A percentile compares a stretch with the other conserved stretches of the same genome.
These are phyloP conservation scores for Naganishia friedmannii DNA, from an alignment of 768 basidiomycete species.

Conservation along the genomic window DNA sequence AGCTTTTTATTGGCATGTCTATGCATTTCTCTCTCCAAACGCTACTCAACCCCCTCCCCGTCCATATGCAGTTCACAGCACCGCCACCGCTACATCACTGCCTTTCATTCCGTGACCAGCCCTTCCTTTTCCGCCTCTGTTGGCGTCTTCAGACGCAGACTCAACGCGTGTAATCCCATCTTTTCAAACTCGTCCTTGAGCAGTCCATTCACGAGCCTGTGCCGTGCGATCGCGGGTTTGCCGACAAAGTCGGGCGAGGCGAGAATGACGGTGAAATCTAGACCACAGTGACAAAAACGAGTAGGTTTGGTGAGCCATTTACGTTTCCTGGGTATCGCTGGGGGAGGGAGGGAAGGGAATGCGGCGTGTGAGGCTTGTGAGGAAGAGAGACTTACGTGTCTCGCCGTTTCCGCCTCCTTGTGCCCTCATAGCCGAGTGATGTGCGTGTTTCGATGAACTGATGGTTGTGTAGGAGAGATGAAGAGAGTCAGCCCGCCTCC, in stretches of 20 bases:
- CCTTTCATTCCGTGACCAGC: slow-evolving; percentile 4
- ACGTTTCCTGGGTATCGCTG: too few relatives aligned
- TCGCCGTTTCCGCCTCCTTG: slow-evolving; percentile 53
- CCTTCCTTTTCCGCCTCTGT: slow-evolving; percentile 50
- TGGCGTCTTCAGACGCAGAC: slow-evolving; percentile 52
- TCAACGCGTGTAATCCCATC: slow-evolving; percentile 55
- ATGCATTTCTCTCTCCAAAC: not conserved
- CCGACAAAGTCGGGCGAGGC: slow-evolving; percentile 44
- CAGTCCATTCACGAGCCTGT: slow-evolving; percentile 54
- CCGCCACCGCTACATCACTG: too few relatives aligned
- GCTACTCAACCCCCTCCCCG: not conserved
- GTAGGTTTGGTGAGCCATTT: too few relatives aligned
- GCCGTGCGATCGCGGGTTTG: slow-evolving; percentile 52
- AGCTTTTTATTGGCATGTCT: not conserved
- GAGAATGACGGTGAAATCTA: slow-evolving; percentile 50
- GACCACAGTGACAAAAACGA: too few relatives aligned
- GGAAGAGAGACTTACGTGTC: slow-evolving; percentile 48
- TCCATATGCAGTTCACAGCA: not conserved
- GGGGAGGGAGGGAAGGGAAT: not conserved
- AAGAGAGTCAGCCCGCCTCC: not conserved
- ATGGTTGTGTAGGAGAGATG: not conserved
- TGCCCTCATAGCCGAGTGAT: slow-evolving; percentile 54
- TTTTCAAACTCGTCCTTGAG: slow-evolving; percentile 54
- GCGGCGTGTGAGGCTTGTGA: not conserved
- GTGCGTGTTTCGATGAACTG: slow-evolving; percentile 49